Conservation (phyloP, 495 filamentous ascomycete genomes). For the Daldinia loculata region DNA sequence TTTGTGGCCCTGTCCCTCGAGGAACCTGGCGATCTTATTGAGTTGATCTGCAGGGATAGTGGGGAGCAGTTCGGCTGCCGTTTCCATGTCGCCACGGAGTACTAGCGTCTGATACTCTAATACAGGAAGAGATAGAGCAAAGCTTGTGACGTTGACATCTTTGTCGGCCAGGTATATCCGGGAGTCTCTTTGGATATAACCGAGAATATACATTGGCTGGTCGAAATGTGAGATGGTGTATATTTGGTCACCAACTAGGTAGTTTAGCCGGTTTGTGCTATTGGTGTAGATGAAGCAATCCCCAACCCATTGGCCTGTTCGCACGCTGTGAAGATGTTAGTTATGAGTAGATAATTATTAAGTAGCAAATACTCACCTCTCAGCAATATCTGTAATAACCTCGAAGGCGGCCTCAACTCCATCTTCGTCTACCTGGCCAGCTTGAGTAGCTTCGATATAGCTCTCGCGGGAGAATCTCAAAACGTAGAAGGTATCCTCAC, state of each 20-base stretch:
- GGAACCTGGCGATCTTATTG: slow-evolving; percentile 97
- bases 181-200: slow-evolving; percentile 93
- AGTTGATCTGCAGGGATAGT: slow-evolving; percentile 88
- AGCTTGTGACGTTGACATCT: slow-evolving; percentile 90
- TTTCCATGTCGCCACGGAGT: slow-evolving; percentile 92
- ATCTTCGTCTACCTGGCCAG: slow-evolving; percentile 88
- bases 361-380: slow-evolving; percentile 63
- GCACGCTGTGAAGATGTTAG: slow-evolving; percentile 64
- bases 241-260: slow-evolving; percentile 96
- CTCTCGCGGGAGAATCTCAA: slow-evolving; percentile 88
- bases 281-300: slow-evolving; percentile 99
- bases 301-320: slow-evolving; percentile 97
- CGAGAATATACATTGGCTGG: slow-evolving; percentile 90
- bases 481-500: slow-evolving; percentile 95
- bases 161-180: slow-evolving; percentile 94
- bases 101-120: slow-evolving; percentile 98
- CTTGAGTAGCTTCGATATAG: slow-evolving; percentile 81
- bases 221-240: slow-evolving; percentile 99
- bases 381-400: slow-evolving; percentile 92
- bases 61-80: slow-evolving; percentile 82
- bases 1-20: slow-evolving; percentile 97
- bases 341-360: not conserved
- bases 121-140: slow-evolving; percentile 89
- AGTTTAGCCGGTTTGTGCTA: slow-evolving; percentile 95
- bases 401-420: slow-evolving; percentile 98